Base-by-base conservation (phyloP, 2,329 filamentous ascomycete species). In the Epichloe sylvatica region DNA sequence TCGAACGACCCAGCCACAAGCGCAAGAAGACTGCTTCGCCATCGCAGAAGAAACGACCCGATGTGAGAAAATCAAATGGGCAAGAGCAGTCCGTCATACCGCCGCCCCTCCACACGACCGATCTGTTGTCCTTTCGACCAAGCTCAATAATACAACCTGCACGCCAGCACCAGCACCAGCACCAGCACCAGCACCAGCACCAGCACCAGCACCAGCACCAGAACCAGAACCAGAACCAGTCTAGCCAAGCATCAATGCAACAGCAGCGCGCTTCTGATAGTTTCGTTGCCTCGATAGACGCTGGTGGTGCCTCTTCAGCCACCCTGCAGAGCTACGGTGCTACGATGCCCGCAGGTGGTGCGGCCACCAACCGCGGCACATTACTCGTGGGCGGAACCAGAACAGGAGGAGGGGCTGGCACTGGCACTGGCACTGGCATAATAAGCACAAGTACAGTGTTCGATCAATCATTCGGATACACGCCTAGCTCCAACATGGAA, bases 11-110 rank as follows among this genome's bases (percentile, higher is more conserved):
- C 12, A 21, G 46, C 15, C 46, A 51, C 5, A 78, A 77, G 59
- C 65, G 75, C 9, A 77, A 77, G 60, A 72, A 66, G 50, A 70
- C 69, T 6, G 13, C 12, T 7, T 38, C 34, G 8, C 60, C 5
- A 13, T 39, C 30, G 34, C 23, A 42, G 21, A 33, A 48, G 30
- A 45, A 15, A 25, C 40, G 13, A 4, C 40, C 34, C 12, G 34
- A 44, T 13, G 23, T 35, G 17, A 35, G 25, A 6, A 43, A 23
- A n/a, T 9, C 23, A n/a, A 13, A 46, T 13, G 34, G 17, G 9
- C 17, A n/a, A 9, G 35, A 46, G 21, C 44, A 37, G 13, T 15
- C 19, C 21, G 34, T 17, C 4, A 2, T 25, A 35, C 15, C 33
- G 35, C 4, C 45, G 35, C 35, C 15, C 13, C 7, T 13, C 11